Base-by-base conservation (phyloP, 129 eudicot species). In the Flaveria brownii region DNA sequence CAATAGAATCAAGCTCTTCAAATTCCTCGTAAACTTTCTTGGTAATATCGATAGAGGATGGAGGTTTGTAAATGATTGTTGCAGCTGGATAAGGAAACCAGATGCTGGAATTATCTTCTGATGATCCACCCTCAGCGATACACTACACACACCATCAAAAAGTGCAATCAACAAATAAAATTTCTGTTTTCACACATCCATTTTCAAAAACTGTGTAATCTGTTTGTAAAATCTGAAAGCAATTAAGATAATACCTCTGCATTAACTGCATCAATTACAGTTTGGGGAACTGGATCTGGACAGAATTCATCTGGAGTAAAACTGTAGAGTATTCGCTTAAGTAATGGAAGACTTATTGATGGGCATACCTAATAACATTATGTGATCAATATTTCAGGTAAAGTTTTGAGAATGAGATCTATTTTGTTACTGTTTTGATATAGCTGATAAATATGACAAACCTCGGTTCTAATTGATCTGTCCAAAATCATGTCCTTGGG, bases 251-350 rank as follows among this genome's bases (percentile, higher is more conserved):
- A 60, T 86, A 92, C 98, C 98, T 90, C 98, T 56, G 88, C 90
- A 66, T 90, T 86, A 12, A 92, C 71, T 39, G 90, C 95, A 80
- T 93, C 98, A 69, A 93, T 64, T 23, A 93, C 92, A 65, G 86
- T 78, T 57, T 87, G 88, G 9, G 98, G 95, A 67, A 93, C 98
- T 77, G 92, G 82, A 84, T 93, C 96, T 13, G 96, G 98, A 65
- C 92, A 93, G 84, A 93, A 93, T 78, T 93, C 98, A 82, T 93
- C 98, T 3, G 98, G 96, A 72, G 96, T 83, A 77, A 93, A 93
- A 75, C 88, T 88, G 88, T 84, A 69, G 45, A 90, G 86, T 62
- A 93, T 80, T 60, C 90, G 84, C 75, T 82, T 88, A 67, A 93
- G 85, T 82, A 90, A 66, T 28, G 85, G 12, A 50, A 93, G 92